phyloP scores from a whole-genome alignment of 768 basidiomycete species.

The Suillus fuscotomentosus region DNA sequence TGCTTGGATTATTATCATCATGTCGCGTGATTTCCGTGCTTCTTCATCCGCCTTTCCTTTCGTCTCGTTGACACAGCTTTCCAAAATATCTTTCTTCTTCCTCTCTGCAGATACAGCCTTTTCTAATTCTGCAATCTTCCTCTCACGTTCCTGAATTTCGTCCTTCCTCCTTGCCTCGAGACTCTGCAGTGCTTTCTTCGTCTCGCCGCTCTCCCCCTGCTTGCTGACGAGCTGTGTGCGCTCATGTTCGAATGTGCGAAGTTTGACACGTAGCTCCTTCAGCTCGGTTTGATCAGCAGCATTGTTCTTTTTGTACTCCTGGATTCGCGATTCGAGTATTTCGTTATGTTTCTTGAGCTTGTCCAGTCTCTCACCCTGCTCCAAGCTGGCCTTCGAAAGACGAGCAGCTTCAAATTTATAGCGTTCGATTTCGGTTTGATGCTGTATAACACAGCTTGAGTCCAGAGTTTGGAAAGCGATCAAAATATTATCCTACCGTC shows the following conservation, averaged over 20 bases:
- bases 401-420: conserved; percentile 55
- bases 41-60: conserved; percentile 44
- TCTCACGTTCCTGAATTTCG: conserved; percentile 55
- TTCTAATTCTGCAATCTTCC: conserved; percentile 54
- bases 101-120: conserved; percentile 48
- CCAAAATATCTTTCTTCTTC: conserved; percentile 47
- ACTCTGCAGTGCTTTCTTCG: conserved; percentile 47
- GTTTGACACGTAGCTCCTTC: conserved; percentile 59
- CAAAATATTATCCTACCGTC: conserved; percentile 39
- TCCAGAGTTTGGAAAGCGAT: background rate
- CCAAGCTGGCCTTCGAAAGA: conserved; percentile 44
- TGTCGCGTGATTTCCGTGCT: conserved; percentile 30
- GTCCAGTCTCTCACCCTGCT: conserved; percentile 53
- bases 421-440: conserved; percentile 57
- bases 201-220: conserved; percentile 49
- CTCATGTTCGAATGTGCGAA: conserved; percentile 59
- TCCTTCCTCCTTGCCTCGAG: conserved; percentile 51
- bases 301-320: conserved; percentile 55
- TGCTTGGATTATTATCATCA: conserved; percentile 33
- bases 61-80: conserved; percentile 43
- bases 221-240: conserved; percentile 49
- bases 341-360: conserved; percentile 66
- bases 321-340: conserved; percentile 53
- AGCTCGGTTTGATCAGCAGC: conserved; percentile 56
- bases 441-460: conserved; percentile 35